Percentiles rank a stretch among this genome's conserved stretches.
phyloP scores from a whole-genome alignment of 176 grass and related monocot species.

The Musa beccarii region DNA sequence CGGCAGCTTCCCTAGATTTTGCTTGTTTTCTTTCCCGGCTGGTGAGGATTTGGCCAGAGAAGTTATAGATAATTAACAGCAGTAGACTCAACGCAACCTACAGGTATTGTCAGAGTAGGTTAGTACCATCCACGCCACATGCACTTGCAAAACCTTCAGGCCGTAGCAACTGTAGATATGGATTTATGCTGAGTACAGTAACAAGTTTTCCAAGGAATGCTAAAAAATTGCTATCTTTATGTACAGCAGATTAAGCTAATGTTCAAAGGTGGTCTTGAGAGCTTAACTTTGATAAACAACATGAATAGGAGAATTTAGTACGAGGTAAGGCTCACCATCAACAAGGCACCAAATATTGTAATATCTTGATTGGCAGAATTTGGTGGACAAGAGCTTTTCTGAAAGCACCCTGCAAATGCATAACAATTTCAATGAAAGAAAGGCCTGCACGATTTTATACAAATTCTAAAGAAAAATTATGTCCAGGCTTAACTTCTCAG shows the following conservation, averaged over 20 bases:
- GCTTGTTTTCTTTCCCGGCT: conserved; percentile 60
- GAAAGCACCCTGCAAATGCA: conserved; percentile 51
- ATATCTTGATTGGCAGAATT: conserved; percentile 88
- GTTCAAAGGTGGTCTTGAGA: too few relatives aligned
- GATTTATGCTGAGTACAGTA: too few relatives aligned
- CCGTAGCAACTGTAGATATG: too few relatives aligned
- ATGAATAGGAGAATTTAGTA: neutral
- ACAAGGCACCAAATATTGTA: conserved; percentile 77
- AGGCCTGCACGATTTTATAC: neutral
- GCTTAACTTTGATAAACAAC: too few relatives aligned
- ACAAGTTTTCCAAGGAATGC: too few relatives aligned
- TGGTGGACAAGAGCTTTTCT: conserved; percentile 57
- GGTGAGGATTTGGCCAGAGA: conserved; percentile 60
- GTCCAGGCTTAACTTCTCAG: neutral
- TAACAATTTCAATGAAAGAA: neutral
- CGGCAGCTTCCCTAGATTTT: conserved; percentile 62
- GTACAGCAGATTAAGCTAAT: too few relatives aligned
- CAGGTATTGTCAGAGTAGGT: neutral
- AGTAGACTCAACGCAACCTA: conserved; percentile 49
- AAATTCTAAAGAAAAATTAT: neutral
- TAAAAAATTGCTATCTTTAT: too few relatives aligned
- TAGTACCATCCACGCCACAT: neutral
- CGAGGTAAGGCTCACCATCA: conserved; percentile 36
- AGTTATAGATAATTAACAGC: conserved; percentile 82
- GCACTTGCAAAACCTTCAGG: too few relatives aligned